Evolutionary conservation across 2,329 filamentous ascomycete species (phyloP).

Genomic region (Amauroascus verrucosus): DNA sequence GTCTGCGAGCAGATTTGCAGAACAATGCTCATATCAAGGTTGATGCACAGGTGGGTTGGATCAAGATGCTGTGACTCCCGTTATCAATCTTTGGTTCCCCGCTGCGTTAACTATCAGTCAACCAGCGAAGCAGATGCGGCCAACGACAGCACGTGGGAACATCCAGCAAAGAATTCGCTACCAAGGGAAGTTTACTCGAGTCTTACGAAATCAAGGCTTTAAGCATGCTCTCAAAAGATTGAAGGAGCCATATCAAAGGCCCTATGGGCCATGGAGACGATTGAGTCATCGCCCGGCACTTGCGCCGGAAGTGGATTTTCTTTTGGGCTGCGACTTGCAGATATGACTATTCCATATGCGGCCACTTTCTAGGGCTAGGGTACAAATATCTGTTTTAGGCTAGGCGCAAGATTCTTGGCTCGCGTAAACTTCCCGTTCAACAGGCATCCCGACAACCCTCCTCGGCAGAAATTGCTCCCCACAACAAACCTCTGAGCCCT

Average conservation of each 20-base stretch:
- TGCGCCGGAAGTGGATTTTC: background rate
- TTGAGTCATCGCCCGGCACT: background rate
- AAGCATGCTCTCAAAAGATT: background rate
- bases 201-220: background rate
- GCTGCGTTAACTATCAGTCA: background rate
- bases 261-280: background rate
- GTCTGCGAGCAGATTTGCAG: background rate
- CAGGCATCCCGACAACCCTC: background rate
- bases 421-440: constrained; percentile 16
- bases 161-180: background rate
- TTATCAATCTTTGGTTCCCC: constrained; percentile 7
- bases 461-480: constrained; percentile 23
- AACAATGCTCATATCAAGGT: background rate
- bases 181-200: background rate
- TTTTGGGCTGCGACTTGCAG: background rate
- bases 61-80: constrained; percentile 3
- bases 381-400: constrained; percentile 8
- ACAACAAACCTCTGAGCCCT: constrained; percentile 19
- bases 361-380: constrained; percentile 17
- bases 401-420: background rate
- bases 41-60: background rate
- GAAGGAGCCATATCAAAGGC: background rate
- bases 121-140: constrained; percentile 6
- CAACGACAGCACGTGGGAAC: constrained; percentile 4
- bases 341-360: background rate